Base-by-base conservation (phyloP, 495 filamentous ascomycete genomes). In the Podospora tetraspora region DNA sequence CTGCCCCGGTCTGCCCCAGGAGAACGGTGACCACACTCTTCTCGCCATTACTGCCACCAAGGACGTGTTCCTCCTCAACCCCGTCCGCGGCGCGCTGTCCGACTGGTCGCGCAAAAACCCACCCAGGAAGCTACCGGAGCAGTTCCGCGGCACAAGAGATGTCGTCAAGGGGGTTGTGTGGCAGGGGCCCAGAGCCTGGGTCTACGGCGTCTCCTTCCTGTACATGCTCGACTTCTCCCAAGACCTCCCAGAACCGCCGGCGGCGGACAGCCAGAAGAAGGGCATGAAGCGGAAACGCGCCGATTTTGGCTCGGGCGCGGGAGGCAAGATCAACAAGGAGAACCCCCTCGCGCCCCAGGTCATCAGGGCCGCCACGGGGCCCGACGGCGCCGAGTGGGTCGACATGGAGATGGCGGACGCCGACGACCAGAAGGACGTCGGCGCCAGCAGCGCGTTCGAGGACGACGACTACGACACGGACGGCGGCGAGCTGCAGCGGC, bases 201-300 rank as follows among this genome's bases (percentile, higher is more conserved):
- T 97, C 9, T 97, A 94, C 75, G 94, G 93, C 12, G 83, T 84
- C 9, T 87, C 86, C 0, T 97, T 93, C 86, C 75, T 99, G 64
- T 97, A 90, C 85, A 98, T 98, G 94, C 86, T 98, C 68, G 92
- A 98, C 76, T 74, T 97, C 6, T 85, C 84, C 7, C 84, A 85
- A 64, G 90, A 98, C 73, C 82, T 97, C 3, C 66, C 66, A 30
- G 61, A 68, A 67, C 63, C 22, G 67, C 69, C 34, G 16, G 65
- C 24, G 12, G 12, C 13, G 9, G 65, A 68, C n/a, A 70, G 66
- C 74, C 79, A 61, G 72, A 78, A 59, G 74, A 82, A 69, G 67
- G 77, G 71, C 58, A 73, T 43, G 68, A 89, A 94, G 66, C 81
- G 85, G 9, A 83, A 87, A 61, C 77, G 82, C 11, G 65, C 64